These are phyloP conservation scores for Hygrophorus pudorinus DNA, from an alignment of 768 basidiomycete species.

Conservation along the genomic window DNA sequence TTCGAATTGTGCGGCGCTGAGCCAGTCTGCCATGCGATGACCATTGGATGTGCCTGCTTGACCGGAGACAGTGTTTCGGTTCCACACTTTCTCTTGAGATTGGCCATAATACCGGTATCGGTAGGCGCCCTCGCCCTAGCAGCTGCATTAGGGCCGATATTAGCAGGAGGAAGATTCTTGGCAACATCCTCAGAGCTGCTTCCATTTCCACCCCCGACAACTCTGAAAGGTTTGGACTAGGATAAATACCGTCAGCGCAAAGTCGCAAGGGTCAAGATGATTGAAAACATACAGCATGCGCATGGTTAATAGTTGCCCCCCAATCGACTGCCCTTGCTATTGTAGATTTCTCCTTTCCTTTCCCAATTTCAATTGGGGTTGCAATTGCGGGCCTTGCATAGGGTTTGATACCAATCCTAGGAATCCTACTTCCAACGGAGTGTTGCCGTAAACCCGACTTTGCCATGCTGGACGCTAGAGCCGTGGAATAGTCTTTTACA, in stretches of 20 bases:
- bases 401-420: slow-evolving; percentile 49
- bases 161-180: neutral
- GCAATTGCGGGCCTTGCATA: slow-evolving; percentile 33
- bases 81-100: slow-evolving; percentile 33
- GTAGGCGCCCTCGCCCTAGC: neutral
- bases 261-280: neutral
- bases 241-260: neutral
- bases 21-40: slow-evolving; percentile 15
- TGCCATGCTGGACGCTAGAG: slow-evolving; percentile 19
- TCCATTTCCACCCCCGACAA: neutral
- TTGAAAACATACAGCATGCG: neutral
- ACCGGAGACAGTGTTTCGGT: slow-evolving; percentile 19
- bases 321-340: slow-evolving; percentile 13
- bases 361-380: slow-evolving; percentile 5
- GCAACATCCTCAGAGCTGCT: slow-evolving; percentile 4
- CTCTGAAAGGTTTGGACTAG: neutral
- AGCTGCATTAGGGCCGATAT: neutral
- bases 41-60: slow-evolving; percentile 18
- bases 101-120: slow-evolving; percentile 8
- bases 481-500: slow-evolving; percentile 12
- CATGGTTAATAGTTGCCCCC: neutral
- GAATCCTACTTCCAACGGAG: slow-evolving; percentile 41
- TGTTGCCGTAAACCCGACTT: slow-evolving; percentile 42
- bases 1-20: neutral
- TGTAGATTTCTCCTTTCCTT: neutral